Base-by-base conservation (phyloP, 129 eudicot genomes). In the Cynara cardunculus region DNA sequence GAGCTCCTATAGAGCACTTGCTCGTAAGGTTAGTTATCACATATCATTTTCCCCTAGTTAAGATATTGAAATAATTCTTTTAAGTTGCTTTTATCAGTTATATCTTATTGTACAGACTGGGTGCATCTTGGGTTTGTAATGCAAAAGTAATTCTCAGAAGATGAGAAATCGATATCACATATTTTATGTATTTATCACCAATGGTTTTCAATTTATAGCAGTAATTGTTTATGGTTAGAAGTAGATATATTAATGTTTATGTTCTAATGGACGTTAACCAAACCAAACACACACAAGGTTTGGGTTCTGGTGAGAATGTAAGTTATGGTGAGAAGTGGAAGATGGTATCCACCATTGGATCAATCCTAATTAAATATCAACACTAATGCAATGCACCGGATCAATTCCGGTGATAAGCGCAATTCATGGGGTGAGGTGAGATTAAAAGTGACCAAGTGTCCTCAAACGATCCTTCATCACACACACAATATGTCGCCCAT, bases 1-100 rank as follows among this genome's bases (percentile, higher is more conserved):
- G 84, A 49, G 82, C 49, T 80, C 99, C 83, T 95, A 95, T 73
- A 91, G 99, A 2, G 83, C 88, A 11, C 99, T 95, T 87, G 99
- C 99, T 85, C 94, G 94, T 75, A 87, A 91, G 98, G 98, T 94
- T 44, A 34, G 32, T 44, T 27, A 28, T 11, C 4, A 2, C 37
- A 21, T 13, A 19, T 21, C 56, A 12, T 14, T 74, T 66, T 3
- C 7, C 13, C 49, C 11, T 65, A 19, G 30, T 46, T 81, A 18
- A 56, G 5, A 18, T 27, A 12, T 31, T 76, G 14, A 24, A 72
- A 39, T 37, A 4, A 35, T 16, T 11, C 34, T 67, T 8, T 25
- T 67, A 32, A 10, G 37, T 28, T 26, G 39, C 27, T 69, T 7
- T 14, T 27, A 12, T 22, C 44, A 11, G 19, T 74, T 5, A 7